Evolutionary conservation across 2,329 filamentous ascomycete genomes (phyloP), one percentile per base, ranked within the genome.

Genomic region (Lomentospora prolificans): DNA sequence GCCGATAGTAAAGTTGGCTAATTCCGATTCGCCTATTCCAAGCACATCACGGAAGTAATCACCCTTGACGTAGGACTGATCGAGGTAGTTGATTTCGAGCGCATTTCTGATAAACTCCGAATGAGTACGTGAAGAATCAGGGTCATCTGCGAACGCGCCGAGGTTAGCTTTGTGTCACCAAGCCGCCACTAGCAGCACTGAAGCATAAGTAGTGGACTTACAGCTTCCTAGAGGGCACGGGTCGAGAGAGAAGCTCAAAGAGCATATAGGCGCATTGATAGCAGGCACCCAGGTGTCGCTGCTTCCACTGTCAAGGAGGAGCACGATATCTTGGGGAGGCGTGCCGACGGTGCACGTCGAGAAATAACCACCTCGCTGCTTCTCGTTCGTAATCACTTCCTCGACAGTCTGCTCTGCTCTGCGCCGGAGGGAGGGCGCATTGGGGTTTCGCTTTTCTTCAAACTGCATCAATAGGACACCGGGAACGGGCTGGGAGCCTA

Each of bases 241-340:
- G 6, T 58, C 58, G 9, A 41, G 53, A 17, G 59, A 54, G 31
- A 55, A 53, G 5, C 58, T 58, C 6, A 61, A 58, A 14, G 66
- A 57, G 63, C 78, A 81, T 10, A 76, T 70, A 31, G 58, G 58
- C 1, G 74, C 67, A 4, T 55, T 51, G 57, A 62, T 65, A 46
- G 67, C 66, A 12, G 77, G 75, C 39, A 85, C 74, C 82, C 83
- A 86, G 22, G 82, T 75, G 67, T 86, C 83, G 58, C 80, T 84
- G 62, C 80, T 84, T 44, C 82, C 83, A 0, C 82, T 86, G 66
- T 86, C 82, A 48, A 86, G 72, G 64, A 84, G 80, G 54, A 86
- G 67, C 1, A 73, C 76, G 41, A 86, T 58, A 3, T 75, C 66
- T 63, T 86, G 82, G 10, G 69, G 66, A 0, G 82, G 82, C 5